Conservation (phyloP, 2,329 filamentous ascomycete species). For the Trichoderma atroviride region DNA sequence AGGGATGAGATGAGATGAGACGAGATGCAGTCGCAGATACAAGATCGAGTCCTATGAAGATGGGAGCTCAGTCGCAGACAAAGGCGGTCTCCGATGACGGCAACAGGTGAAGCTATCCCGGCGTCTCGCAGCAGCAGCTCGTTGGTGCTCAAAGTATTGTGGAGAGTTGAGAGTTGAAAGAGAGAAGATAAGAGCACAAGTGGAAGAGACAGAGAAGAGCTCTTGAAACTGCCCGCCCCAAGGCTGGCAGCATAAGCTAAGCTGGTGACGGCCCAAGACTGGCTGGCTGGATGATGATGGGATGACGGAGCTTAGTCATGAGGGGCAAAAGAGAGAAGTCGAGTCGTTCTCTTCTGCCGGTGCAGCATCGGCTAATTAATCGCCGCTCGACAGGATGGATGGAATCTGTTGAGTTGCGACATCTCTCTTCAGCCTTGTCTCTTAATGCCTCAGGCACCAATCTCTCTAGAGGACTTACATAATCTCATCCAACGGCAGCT, state of each 20-base stretch:
- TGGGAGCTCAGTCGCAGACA: neutral
- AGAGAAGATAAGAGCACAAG: neutral
- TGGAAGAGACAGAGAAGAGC: neutral
- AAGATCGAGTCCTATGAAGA: neutral
- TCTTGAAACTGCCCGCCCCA: neutral
- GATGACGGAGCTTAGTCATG: conserved; percentile 24
- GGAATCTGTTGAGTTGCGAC: neutral
- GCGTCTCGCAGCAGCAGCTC: neutral
- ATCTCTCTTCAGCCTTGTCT: conserved; percentile 16
- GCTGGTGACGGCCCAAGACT: conserved; percentile 10
- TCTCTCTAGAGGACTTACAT: neutral
- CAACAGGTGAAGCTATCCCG: neutral
- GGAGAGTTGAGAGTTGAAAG: neutral
- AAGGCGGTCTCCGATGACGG: neutral
- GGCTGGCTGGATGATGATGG: conserved; percentile 10
- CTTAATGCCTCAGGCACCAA: conserved; percentile 34
- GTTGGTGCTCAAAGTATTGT: too few species aligned
- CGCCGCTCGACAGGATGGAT: neutral
- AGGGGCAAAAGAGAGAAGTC: conserved; percentile 17
- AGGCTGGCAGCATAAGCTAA: neutral
- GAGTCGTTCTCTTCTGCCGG: neutral
- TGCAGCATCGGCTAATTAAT: conserved; percentile 5
- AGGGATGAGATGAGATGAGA: neutral
- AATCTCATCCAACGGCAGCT: neutral
- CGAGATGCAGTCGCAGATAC: neutral